phyloP scores from a whole-genome alignment of 306 rosid species.

The Sechiopsis laciniata region DNA sequence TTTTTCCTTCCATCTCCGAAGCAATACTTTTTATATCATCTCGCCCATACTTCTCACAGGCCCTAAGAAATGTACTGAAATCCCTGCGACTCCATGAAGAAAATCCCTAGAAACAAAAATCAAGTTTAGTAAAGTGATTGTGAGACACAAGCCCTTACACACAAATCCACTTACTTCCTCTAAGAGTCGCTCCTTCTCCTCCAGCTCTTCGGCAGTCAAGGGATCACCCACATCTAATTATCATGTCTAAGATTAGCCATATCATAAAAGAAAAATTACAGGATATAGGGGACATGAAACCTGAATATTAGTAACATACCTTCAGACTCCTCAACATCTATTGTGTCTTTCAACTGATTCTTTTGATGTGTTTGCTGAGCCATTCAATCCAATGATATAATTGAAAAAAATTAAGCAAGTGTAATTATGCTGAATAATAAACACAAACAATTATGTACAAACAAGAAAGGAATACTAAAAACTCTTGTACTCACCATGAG shows the following conservation, averaged over 20 bases:
- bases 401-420: conserved; percentile 17
- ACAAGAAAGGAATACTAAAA: neutral
- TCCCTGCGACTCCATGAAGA: conserved; percentile 96
- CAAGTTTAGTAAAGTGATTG: conserved; percentile 25
- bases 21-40: conserved; percentile 72
- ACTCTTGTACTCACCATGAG: conserved; percentile 69
- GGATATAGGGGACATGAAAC: neutral
- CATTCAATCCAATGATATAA: conserved; percentile 18
- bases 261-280: conserved; percentile 6
- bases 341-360: conserved; percentile 87
- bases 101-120: conserved; percentile 61
- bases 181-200: conserved; percentile 83
- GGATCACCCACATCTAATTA: conserved; percentile 79
- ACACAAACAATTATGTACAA: neutral
- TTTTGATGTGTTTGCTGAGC: conserved; percentile 95
- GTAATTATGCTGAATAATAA: conserved; percentile 2
- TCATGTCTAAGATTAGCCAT: conserved; percentile 27
- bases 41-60: conserved; percentile 97
- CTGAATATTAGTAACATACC: conserved; percentile 37
- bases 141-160: conserved; percentile 14
- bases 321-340: conserved; percentile 93
- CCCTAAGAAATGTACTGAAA: conserved; percentile 91
- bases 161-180: conserved; percentile 52
- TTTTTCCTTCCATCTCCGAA: conserved; percentile 94
- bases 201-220: conserved; percentile 88